phyloP scores from a whole-genome alignment of 495 filamentous ascomycete species.

The Trichoderma reesei region DNA sequence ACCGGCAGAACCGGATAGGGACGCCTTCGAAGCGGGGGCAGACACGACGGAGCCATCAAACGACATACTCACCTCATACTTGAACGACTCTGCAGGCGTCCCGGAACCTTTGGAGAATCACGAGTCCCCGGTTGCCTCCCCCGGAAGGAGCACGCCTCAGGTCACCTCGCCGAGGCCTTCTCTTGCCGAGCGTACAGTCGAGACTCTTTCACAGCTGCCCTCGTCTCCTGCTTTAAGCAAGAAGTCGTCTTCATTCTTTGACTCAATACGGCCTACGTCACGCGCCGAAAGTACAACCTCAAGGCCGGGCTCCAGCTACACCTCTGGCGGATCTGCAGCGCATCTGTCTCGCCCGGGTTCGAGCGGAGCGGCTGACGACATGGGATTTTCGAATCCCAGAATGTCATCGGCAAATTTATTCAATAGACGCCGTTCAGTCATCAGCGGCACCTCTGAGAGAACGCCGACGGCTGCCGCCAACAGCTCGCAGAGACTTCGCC shows the following conservation, averaged over 20 bases:
- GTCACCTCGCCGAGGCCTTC: constrained; percentile 21
- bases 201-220: constrained; percentile 36
- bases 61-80: neutral
- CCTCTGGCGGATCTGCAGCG: constrained; percentile 11
- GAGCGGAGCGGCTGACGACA: constrained; percentile 27
- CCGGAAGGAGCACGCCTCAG: neutral
- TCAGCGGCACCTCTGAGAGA: neutral
- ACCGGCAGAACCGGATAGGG: neutral
- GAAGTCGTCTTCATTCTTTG: constrained; percentile 29
- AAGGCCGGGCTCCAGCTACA: constrained; percentile 10
- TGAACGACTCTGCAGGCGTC: neutral
- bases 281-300: constrained; percentile 3
- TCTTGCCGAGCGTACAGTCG: constrained; percentile 38
- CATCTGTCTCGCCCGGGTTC: constrained; percentile 32
- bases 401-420: neutral
- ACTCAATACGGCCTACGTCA: constrained; percentile 11
- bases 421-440: neutral
- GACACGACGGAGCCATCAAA: neutral
- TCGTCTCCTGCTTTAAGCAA: constrained; percentile 35
- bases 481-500: neutral
- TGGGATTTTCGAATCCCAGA: constrained; percentile 11
- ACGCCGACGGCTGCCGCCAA: neutral
- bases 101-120: neutral
- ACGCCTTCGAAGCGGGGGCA: neutral
- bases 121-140: neutral